phyloP scores from a whole-genome alignment of 306 rosid species.

The Ormosia emarginata region DNA sequence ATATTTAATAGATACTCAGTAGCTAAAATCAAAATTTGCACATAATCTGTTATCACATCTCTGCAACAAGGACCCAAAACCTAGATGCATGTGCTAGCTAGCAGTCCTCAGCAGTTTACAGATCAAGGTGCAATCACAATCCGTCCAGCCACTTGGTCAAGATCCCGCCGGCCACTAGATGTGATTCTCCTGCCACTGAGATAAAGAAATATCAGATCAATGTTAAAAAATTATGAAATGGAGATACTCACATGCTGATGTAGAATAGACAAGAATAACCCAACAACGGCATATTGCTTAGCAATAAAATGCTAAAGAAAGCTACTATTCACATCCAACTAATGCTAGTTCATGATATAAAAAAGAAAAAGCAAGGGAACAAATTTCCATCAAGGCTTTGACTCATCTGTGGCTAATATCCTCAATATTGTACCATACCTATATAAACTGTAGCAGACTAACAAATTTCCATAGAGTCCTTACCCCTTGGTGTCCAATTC shows the following conservation, averaged over 20 bases:
- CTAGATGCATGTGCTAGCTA: neutral
- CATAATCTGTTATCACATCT: conserved; percentile 15
- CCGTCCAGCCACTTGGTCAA: conserved; percentile 40
- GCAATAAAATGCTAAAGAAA: neutral
- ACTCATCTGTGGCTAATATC: neutral
- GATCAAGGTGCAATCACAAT: conserved; percentile 37
- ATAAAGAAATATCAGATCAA: neutral
- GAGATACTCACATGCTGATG: neutral
- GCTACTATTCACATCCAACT: neutral
- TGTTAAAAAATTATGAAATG: neutral
- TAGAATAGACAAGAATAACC: neutral
- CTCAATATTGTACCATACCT: too few species aligned
- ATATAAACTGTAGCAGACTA: neutral
- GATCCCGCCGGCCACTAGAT: conserved; percentile 36
- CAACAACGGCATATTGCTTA: neutral
- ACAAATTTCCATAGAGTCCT: neutral
- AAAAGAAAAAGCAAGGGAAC: neutral
- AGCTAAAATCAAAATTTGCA: conserved; percentile 25
- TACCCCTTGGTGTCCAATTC: conserved; percentile 37
- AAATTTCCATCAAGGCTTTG: neutral
- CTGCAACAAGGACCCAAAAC: conserved; percentile 4
- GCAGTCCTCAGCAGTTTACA: neutral
- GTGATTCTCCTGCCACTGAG: conserved; percentile 41
- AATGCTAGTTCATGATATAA: neutral
- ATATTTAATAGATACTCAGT: neutral